Evolutionary conservation across 805 yeast species (phyloP).

Genomic region (Candida fluviatilis): DNA sequence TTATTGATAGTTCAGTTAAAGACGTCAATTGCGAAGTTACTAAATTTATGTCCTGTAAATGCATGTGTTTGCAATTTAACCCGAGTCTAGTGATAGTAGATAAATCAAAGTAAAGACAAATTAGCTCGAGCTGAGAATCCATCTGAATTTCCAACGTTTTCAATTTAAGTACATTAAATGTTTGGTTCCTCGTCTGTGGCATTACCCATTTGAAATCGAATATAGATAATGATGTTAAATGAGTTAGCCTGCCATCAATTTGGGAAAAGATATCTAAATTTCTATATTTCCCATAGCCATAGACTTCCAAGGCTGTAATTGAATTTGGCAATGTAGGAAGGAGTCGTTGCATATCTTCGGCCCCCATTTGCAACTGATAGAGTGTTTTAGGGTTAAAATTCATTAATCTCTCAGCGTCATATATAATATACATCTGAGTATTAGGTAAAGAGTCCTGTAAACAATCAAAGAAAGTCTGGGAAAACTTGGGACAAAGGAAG

Average conservation of each 20-base stretch:
- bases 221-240: background rate
- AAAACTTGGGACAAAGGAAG: slow-evolving; percentile 2
- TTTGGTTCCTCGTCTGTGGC: background rate
- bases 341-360: background rate
- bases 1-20: background rate
- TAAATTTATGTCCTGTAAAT: background rate
- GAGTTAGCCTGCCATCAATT: background rate
- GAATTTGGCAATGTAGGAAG: background rate
- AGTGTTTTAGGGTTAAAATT: background rate
- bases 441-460: background rate
- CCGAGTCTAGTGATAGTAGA: background rate
- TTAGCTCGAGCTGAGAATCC: background rate
- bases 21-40: background rate
- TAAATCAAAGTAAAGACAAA: background rate
- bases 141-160: background rate
- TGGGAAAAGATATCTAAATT: background rate
- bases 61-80: background rate
- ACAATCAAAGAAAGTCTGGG: background rate
- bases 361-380: background rate
- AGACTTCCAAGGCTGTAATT: background rate
- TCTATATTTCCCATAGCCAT: background rate
- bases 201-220: background rate
- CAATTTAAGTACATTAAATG: background rate
- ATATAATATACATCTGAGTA: slow-evolving; percentile 1
- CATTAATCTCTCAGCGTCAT: background rate